Conservation (phyloP, 495 filamentous ascomycete genomes). For the Xylaria telfairii region DNA sequence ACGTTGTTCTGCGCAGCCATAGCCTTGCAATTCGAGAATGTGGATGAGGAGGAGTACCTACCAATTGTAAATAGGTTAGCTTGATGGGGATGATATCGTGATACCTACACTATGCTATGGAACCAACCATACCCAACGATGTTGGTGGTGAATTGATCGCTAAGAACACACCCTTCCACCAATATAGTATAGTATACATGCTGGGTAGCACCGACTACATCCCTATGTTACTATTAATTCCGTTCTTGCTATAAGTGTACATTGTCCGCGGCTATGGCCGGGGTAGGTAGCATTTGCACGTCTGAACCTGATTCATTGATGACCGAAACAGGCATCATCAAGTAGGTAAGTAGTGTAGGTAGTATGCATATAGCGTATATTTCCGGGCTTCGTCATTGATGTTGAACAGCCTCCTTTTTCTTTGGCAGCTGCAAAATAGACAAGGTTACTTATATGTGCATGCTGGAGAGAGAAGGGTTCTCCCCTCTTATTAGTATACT, state of each 20-base stretch:
- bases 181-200: neutral
- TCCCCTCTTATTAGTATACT: neutral
- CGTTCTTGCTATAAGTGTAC: neutral
- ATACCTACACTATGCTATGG: neutral
- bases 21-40: neutral
- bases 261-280: neutral
- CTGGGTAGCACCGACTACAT: neutral
- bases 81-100: neutral
- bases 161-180: neutral
- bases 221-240: neutral
- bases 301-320: slow-evolving; percentile 7
- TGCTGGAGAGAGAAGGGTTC: no score
- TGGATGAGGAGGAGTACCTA: neutral
- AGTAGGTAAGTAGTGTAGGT: no score
- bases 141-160: neutral
- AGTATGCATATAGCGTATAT: slow-evolving; percentile 1
- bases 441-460: neutral
- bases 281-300: neutral
- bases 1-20: neutral
- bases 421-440: slow-evolving; percentile 5
- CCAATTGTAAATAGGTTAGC: neutral
- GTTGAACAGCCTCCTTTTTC: slow-evolving; percentile 4
- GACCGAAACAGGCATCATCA: slow-evolving; percentile 6
- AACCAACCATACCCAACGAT: neutral
- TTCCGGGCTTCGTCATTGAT: neutral